Evolutionary conservation across 257 asterid species (phyloP).

Genomic region (Cinchona pubescens): DNA sequence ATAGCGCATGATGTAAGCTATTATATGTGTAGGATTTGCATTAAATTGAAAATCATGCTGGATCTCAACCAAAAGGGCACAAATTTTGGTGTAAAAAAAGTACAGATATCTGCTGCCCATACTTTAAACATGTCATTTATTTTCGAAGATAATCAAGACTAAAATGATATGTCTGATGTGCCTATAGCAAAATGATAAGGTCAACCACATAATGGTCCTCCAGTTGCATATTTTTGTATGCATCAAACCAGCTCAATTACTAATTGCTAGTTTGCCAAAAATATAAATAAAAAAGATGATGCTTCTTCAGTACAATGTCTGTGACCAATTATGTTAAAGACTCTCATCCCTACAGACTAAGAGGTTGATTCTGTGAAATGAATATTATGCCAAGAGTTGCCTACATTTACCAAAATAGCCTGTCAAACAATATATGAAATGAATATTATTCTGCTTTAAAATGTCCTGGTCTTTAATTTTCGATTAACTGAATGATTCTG

Average conservation of each 20-base stretch:
- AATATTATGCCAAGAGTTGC: neutral
- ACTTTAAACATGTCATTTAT: neutral
- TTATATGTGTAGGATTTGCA: too few relatives aligned
- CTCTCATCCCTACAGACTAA: neutral
- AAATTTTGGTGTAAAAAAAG: neutral
- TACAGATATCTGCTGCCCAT: neutral
- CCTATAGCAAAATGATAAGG: neutral
- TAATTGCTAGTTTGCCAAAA: neutral
- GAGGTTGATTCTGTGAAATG: constrained; percentile 1
- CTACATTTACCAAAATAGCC: neutral
- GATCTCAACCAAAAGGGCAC: neutral
- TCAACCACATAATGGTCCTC: neutral
- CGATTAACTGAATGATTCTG: constrained; percentile 4
- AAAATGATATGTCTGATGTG: neutral
- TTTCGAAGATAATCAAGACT: neutral
- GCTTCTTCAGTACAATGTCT: neutral
- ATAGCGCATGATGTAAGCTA: neutral
- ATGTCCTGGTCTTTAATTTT: neutral
- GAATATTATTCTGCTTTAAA: neutral
- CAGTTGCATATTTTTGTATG: neutral
- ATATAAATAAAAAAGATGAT: neutral
- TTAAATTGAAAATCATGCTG: neutral
- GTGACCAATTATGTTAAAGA: neutral
- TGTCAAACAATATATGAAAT: neutral
- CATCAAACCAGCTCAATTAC: neutral